Base-by-base conservation (phyloP, 306 rosid genomes). In the Vigna mungo region DNA sequence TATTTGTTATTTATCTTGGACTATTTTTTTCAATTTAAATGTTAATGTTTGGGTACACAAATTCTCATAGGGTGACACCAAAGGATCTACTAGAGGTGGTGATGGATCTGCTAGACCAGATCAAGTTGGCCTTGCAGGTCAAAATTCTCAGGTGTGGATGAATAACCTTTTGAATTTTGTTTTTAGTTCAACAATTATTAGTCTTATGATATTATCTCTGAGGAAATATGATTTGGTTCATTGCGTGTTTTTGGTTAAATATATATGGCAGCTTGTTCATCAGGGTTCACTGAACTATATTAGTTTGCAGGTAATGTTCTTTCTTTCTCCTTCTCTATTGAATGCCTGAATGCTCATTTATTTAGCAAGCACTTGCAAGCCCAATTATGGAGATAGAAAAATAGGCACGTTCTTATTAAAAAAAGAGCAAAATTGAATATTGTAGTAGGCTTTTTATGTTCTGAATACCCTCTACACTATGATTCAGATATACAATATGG, bases 21-120 rank as follows among this genome's bases (percentile, higher is more conserved):
- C 1, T 59, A 41, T 68, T 58, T 41, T 74, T 34, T 32, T 37
- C 32, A 18, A 48, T 52, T 17, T 52, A 53, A 83, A 80, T 84
- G 76, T 68, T 49, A 68, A 71, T 68, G 9, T 51, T 72, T 69
- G 68, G 6, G 13, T 75, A 78, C 81, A 47, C 80, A 62, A 83
- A 81, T 82, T 81, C 62, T 78, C 66, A 25, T 84, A 93, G 98
- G 96, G 97, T 74, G 98, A 93, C 79, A 86, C 92, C 49, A 93
- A 91, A 85, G 98, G 97, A 53, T 75, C 96, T 83, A 86, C 86
- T 16, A 91, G 98, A 85, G 85, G 89, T 75, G 90, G 94, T 69
- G 97, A 91, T 74, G 89, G 90, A 32, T 88, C 98, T 82, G 81
- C 62, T 54, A 91, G 89, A 83, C 84, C 91, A 77, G 94, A 88